phyloP scores from a whole-genome alignment of 2,329 filamentous ascomycete genomes.

The Ciborinia camelliae region DNA sequence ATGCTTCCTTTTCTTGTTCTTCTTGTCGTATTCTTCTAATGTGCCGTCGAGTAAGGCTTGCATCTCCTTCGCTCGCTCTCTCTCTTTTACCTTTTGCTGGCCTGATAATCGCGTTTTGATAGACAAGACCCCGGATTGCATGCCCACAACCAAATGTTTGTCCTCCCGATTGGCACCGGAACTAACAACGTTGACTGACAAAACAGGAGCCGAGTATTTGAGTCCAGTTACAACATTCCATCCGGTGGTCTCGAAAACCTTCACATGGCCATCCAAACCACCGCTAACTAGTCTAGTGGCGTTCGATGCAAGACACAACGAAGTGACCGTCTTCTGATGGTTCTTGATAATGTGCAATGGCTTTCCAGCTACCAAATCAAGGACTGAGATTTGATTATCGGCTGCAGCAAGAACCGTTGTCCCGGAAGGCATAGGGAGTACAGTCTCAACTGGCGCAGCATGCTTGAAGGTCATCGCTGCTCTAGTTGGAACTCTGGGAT shows the following conservation, averaged over 20 bases:
- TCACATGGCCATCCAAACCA: conserved; percentile 91
- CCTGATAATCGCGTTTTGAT: conserved; percentile 85
- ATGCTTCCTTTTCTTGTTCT: conserved; percentile 64
- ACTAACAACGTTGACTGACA: conserved; percentile 75
- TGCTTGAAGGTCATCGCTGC: conserved; percentile 94
- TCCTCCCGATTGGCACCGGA: conserved; percentile 70
- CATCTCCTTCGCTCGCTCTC: conserved; percentile 81
- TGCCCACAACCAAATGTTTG: conserved; percentile 89
- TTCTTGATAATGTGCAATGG: conserved; percentile 84
- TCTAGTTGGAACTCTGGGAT: conserved; percentile 68
- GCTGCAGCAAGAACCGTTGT: conserved; percentile 83
- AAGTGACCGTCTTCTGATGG: conserved; percentile 96
- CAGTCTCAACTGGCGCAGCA: conserved; percentile 79
- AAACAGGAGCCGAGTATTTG: conserved; percentile 89
- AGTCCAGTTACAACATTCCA: conserved; percentile 97
- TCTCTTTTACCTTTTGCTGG: conserved; percentile 71
- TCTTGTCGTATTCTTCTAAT: conserved; percentile 73
- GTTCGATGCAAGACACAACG: conserved; percentile 75
- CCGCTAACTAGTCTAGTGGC: conserved; percentile 80
- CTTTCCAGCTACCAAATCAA: conserved; percentile 88
- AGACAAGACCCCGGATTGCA: conserved; percentile 89
- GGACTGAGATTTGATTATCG: conserved; percentile 81
- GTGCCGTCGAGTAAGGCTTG: conserved; percentile 73
- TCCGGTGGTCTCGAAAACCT: conserved; percentile 87
- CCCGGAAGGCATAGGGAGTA: conserved; percentile 82